phyloP scores from a whole-genome alignment of 371 early-diverging fungal genomes.

The Lichtheimia hyalospora region DNA sequence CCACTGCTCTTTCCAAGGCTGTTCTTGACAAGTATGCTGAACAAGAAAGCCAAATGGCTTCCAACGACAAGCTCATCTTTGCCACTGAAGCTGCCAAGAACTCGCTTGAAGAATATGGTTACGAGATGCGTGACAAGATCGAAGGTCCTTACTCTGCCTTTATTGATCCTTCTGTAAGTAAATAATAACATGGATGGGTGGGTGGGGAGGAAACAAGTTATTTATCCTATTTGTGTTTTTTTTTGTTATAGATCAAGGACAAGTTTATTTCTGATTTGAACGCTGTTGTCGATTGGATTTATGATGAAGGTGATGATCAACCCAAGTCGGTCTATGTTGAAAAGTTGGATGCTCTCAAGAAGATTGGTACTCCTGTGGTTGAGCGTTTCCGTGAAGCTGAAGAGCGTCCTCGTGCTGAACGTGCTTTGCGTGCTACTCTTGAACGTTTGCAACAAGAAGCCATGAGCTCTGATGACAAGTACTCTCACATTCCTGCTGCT shows the following conservation, averaged over 20 bases:
- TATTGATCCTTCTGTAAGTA: constrained; percentile 59
- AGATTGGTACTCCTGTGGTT: constrained; percentile 80
- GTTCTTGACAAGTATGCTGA: constrained; percentile 67
- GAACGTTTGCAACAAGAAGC: constrained; percentile 72
- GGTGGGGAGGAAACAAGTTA: neutral
- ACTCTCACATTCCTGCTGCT: constrained; percentile 83
- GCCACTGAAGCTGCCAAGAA: constrained; percentile 95
- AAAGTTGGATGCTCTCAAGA: constrained; percentile 82
- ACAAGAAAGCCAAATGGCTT: constrained; percentile 84
- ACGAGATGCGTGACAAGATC: constrained; percentile 93
- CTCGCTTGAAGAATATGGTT: constrained; percentile 96
- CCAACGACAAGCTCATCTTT: constrained; percentile 84
- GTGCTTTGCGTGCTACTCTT: constrained; percentile 76
- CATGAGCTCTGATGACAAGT: constrained; percentile 78
- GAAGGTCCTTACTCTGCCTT: constrained; percentile 68
- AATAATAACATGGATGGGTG: neutral
- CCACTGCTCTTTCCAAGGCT: constrained; percentile 56
- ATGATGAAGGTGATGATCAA: constrained; percentile 94
- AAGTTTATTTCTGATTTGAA: constrained; percentile 70
- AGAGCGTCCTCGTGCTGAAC: constrained; percentile 83
- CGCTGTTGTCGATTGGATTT: constrained; percentile 95
- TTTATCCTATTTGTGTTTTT: too few relatives aligned
- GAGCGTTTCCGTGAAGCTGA: constrained; percentile 84
- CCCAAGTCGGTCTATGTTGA: constrained; percentile 85
- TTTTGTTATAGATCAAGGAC: constrained; percentile 48